A percentile compares a stretch with the other conserved stretches of the same genome.
Evolutionary conservation across 2,329 filamentous ascomycete species (phyloP).

Genomic region (Blastomyces gilchristii): DNA sequence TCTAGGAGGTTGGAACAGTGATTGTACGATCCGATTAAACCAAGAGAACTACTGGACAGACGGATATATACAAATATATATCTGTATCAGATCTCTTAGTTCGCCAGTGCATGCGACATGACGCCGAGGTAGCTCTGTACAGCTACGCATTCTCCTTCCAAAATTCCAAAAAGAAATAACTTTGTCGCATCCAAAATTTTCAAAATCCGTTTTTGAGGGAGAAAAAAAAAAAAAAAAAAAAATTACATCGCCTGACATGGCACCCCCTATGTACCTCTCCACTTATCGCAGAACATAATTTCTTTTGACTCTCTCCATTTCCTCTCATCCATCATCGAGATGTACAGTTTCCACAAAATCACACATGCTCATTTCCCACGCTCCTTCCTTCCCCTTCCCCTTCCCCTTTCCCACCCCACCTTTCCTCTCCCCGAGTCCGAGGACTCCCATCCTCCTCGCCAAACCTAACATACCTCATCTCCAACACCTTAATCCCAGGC

Average conservation of each 20-base stretch:
- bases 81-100: background rate
- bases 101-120: background rate
- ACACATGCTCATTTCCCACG: background rate
- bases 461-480: conserved; percentile 39
- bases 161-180: background rate
- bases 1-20: background rate
- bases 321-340: background rate
- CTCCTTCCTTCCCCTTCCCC: background rate
- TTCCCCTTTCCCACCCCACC: background rate
- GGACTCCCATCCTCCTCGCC: background rate
- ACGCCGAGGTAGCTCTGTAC: background rate
- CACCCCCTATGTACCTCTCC: background rate
- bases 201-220: background rate
- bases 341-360: background rate
- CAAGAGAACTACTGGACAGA: background rate
- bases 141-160: background rate
- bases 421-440: background rate
- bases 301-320: background rate
- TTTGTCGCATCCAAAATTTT: background rate
- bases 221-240: background rate
- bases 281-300: background rate
- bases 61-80: background rate
- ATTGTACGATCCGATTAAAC: background rate
- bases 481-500: conserved; percentile 29
- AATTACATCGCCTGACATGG: background rate